phyloP scores from a whole-genome alignment of 495 filamentous ascomycete species.

The Penicillium macrosclerotiorum region DNA sequence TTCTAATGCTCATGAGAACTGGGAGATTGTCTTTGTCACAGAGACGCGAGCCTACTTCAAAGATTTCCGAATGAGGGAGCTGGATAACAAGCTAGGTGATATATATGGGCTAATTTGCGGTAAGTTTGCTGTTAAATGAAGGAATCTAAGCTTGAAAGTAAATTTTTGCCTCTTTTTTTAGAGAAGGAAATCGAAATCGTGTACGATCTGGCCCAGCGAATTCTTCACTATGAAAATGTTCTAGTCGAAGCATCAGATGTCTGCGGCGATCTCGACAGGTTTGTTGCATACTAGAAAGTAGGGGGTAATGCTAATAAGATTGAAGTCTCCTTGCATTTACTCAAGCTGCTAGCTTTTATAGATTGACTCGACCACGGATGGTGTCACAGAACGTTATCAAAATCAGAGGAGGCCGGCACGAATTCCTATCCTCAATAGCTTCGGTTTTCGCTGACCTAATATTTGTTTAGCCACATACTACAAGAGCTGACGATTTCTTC shows the following conservation, averaged over 20 bases:
- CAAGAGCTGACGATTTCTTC: conserved; percentile 86
- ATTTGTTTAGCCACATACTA: conserved; percentile 64
- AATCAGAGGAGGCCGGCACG: conserved; percentile 76
- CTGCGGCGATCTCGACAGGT: conserved; percentile 83
- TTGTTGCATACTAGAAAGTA: background rate
- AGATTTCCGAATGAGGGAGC: conserved; percentile 74
- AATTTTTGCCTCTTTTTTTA: conserved; percentile 21
- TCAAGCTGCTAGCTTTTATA: conserved; percentile 72
- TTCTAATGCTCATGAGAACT: conserved; percentile 59
- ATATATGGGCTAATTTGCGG: conserved; percentile 79
- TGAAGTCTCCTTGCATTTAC: conserved; percentile 76
- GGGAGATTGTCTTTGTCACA: conserved; percentile 78
- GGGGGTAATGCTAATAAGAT: conserved; percentile 8
- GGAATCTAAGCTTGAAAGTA: background rate
- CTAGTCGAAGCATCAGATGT: conserved; percentile 69
- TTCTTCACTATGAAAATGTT: conserved; percentile 68
- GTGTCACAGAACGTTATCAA: conserved; percentile 68
- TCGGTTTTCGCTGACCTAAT: conserved; percentile 14
- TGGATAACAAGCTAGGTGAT: conserved; percentile 83
- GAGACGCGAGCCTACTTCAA: conserved; percentile 82
- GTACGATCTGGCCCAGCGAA: conserved; percentile 68
- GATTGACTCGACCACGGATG: conserved; percentile 67
- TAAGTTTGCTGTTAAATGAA: conserved; percentile 32
- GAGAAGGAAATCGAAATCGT: conserved; percentile 92
- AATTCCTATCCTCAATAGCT: background rate